Percentiles rank a stretch among this genome's conserved stretches.
Conservation (phyloP, 2,329 filamentous ascomycete species). For the Fusarium denticulatum region DNA sequence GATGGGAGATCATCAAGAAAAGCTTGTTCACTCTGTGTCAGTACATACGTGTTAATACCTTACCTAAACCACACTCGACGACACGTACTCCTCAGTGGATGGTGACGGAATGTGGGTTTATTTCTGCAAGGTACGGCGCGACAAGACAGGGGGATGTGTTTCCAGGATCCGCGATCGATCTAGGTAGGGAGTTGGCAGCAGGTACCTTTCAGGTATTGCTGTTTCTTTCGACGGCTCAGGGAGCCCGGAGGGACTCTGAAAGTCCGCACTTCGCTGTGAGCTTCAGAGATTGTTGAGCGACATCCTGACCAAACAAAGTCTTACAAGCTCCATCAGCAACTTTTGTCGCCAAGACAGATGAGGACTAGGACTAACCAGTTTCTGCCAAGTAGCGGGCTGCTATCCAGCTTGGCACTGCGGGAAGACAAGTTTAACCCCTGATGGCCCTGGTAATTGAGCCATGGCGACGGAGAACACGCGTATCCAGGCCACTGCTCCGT, state of each 20-base stretch:
- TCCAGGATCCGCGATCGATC: constrained; percentile 36
- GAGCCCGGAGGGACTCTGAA: background rate
- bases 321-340: constrained; percentile 8
- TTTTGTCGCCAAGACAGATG: constrained; percentile 10
- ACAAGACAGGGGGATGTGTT: constrained; percentile 20
- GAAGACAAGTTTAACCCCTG: constrained; percentile 31
- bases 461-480: constrained; percentile 20
- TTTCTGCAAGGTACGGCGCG: constrained; percentile 33
- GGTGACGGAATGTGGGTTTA: constrained; percentile 33
- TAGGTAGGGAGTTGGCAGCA: constrained; percentile 3
- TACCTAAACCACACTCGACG: constrained; percentile 6
- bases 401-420: constrained; percentile 27
- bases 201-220: constrained; percentile 17
- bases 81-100: constrained; percentile 19
- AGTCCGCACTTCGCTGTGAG: background rate
- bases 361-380: constrained; percentile 7
- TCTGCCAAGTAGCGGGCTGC: constrained; percentile 22
- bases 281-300: background rate
- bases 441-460: constrained; percentile 20
- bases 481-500: constrained; percentile 18
- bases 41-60: background rate
- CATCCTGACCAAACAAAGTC: background rate
- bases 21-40: constrained; percentile 10
- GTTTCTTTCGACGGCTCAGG: background rate
- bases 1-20: constrained; percentile 9